These are phyloP conservation scores for Solanum etuberosum DNA, from an alignment of 257 asterid genomes.

Conservation along the genomic window DNA sequence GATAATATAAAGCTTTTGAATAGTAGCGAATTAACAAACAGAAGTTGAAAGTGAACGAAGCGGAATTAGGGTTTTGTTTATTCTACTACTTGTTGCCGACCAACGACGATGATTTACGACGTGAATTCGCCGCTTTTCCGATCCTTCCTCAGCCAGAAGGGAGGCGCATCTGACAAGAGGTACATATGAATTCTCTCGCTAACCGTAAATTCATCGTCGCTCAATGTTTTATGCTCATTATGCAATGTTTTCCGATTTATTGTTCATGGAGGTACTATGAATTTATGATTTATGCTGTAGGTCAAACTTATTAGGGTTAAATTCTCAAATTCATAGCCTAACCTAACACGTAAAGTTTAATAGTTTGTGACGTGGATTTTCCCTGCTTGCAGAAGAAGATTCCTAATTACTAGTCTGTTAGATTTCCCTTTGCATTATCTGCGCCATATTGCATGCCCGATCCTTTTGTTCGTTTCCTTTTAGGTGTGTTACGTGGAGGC, in stretches of 20 bases:
- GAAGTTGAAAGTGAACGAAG: neutral
- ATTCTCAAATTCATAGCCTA: neutral
- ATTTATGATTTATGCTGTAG: neutral
- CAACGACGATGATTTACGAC: slow-evolving; percentile 36
- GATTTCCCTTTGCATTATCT: neutral
- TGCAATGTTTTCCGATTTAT: neutral
- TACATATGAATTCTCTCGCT: neutral
- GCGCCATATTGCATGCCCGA: neutral
- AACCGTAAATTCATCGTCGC: neutral
- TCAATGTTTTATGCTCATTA: neutral
- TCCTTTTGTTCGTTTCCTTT: neutral
- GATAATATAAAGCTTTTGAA: neutral
- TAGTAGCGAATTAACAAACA: neutral
- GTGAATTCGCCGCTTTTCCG: slow-evolving; percentile 42
- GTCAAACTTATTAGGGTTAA: neutral
- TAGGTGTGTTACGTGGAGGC: neutral
- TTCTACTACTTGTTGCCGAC: neutral
- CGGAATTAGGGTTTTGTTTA: slow-evolving; percentile 4
- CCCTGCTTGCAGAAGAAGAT: neutral
- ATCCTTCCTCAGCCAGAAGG: slow-evolving; percentile 42
- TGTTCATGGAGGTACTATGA: neutral
- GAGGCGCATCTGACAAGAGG: slow-evolving; percentile 37
- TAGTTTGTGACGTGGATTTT: neutral
- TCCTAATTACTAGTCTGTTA: neutral
- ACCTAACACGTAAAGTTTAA: neutral